Evolutionary conservation across 1,139 yeast species (phyloP).

Genomic region (Blastobotrys apis): DNA sequence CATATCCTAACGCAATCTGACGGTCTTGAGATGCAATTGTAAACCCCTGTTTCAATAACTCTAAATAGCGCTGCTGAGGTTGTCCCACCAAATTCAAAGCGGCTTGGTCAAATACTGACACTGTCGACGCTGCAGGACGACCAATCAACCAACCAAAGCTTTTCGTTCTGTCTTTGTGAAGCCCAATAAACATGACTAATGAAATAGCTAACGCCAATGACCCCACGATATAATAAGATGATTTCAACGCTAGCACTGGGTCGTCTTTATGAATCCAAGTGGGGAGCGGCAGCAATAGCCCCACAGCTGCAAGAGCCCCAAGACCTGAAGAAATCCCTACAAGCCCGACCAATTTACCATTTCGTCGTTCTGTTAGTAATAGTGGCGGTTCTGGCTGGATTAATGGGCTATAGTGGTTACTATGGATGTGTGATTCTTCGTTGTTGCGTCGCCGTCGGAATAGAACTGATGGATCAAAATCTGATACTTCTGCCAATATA

Average conservation of each 20-base stretch:
- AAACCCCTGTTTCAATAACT: conserved; percentile 46
- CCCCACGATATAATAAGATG: conserved; percentile 50
- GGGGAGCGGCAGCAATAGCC: conserved; percentile 66
- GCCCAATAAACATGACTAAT: conserved; percentile 39
- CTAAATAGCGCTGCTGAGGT: conserved; percentile 33
- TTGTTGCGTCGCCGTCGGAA: neutral
- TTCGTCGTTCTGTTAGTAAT: conserved; percentile 25
- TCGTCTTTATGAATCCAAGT: conserved; percentile 47
- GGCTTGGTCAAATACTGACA: conserved; percentile 31
- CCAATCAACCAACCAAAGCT: conserved; percentile 31
- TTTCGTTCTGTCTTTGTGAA: conserved; percentile 45
- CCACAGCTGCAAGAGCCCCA: conserved; percentile 64
- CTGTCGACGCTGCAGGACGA: conserved; percentile 13
- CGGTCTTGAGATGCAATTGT: conserved; percentile 36
- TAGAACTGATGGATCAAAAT: conserved; percentile 31
- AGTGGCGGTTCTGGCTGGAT: conserved; percentile 9
- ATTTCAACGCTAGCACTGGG: conserved; percentile 43
- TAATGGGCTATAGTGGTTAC: conserved; percentile 10
- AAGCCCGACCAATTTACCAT: conserved; percentile 56
- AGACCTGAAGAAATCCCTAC: conserved; percentile 62
- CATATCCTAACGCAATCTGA: conserved; percentile 47
- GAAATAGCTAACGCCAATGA: conserved; percentile 41
- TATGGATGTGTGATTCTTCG: conserved; percentile 1
- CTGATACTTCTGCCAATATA: conserved; percentile 49
- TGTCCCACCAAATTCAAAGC: conserved; percentile 25